These are phyloP conservation scores for Fusarium oligoseptatum DNA, from an alignment of 2,329 filamentous ascomycete genomes.

Conservation along the genomic window DNA sequence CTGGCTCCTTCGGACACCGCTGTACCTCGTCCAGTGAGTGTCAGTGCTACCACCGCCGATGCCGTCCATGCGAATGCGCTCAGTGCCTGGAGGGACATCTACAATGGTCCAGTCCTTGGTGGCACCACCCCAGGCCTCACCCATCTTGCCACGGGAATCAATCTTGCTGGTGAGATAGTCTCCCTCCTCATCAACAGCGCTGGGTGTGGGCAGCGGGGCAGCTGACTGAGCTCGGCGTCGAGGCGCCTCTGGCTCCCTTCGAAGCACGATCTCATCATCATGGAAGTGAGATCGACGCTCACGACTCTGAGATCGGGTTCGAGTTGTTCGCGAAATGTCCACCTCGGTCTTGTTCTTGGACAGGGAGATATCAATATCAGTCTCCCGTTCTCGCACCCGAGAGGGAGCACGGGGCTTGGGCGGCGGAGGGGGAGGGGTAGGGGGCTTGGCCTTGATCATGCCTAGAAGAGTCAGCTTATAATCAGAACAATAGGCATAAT, in stretches of 20 bases:
- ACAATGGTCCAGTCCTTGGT: constrained; percentile 85
- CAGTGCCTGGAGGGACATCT: constrained; percentile 86
- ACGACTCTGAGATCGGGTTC: constrained; percentile 53
- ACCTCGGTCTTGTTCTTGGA: constrained; percentile 69
- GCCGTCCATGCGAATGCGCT: constrained; percentile 85
- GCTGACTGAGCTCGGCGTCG: constrained; percentile 66
- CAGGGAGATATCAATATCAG: constrained; percentile 73
- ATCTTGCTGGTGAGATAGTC: constrained; percentile 70
- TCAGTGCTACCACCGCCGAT: constrained; percentile 81
- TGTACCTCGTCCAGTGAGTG: constrained; percentile 83
- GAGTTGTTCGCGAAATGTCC: constrained; percentile 62
- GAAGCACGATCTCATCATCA: constrained; percentile 77
- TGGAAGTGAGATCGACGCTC: constrained; percentile 58
- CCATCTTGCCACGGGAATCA: constrained; percentile 73
- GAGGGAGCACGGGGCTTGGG: constrained; percentile 61
- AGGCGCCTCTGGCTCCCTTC: constrained; percentile 64
- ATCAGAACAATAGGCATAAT: background rate
- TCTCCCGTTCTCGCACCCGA: constrained; percentile 64
- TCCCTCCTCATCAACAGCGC: constrained; percentile 69
- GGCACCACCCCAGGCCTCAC: constrained; percentile 80
- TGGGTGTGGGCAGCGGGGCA: constrained; percentile 55
- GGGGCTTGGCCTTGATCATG: constrained; percentile 58
- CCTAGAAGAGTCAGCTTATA: constrained; percentile 53
- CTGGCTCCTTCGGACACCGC: constrained; percentile 79
- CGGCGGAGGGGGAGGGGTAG: constrained; percentile 61